Evolutionary conservation across 768 basidiomycete species (phyloP).

Genomic region (Lactifluus rugatus): DNA sequence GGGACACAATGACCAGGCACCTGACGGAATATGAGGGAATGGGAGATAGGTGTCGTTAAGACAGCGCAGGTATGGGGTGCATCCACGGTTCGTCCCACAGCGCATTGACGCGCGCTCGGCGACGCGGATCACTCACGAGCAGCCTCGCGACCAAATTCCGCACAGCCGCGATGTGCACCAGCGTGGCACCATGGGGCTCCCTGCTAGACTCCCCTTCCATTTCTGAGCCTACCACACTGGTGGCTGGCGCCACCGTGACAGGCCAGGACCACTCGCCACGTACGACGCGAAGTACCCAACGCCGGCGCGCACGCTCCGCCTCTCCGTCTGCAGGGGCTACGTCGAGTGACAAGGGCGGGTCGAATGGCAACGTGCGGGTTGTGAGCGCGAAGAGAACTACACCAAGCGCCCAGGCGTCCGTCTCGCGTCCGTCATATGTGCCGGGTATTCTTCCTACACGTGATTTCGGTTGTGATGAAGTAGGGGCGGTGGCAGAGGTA

Average conservation of each 20-base stretch:
- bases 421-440: conserved; percentile 73
- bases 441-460: conserved; percentile 33
- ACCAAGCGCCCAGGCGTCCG: conserved; percentile 85
- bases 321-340: conserved; percentile 24
- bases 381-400: conserved; percentile 78
- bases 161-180: conserved; percentile 35
- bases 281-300: conserved; percentile 71
- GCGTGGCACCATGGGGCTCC: conserved; percentile 29
- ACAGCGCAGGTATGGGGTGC: background rate
- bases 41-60: background rate
- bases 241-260: conserved; percentile 7
- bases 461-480: conserved; percentile 22
- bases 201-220: background rate
- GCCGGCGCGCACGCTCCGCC: conserved; percentile 34
- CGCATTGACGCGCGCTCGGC: conserved; percentile 50
- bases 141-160: conserved; percentile 48
- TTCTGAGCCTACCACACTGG: background rate
- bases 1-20: background rate
- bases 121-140: conserved; percentile 59
- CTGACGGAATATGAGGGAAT: background rate
- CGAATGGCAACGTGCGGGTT: conserved; percentile 67
- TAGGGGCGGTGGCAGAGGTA: background rate
- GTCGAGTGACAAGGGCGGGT: conserved; percentile 19
- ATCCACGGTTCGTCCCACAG: conserved; percentile 26
- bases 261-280: conserved; percentile 76